Conservation (phyloP, 305 asterid genomes). For the Fraxinus velutina region DNA sequence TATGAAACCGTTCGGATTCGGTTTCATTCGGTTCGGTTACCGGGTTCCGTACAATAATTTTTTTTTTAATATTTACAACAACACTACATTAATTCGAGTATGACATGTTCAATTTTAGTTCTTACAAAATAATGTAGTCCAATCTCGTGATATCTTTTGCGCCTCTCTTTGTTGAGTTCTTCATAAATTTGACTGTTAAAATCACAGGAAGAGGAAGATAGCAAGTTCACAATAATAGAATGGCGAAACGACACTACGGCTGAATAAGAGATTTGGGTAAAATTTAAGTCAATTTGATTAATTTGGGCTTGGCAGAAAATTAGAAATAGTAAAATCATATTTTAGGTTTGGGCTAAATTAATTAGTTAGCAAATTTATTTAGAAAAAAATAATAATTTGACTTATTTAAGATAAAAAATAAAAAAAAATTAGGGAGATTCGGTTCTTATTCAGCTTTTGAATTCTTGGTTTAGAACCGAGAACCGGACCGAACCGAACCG, state of each 20-base stretch:
- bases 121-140: neutral
- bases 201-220: neutral
- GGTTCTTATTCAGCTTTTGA: neutral
- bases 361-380: neutral
- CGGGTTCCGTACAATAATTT: neutral
- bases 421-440: neutral
- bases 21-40: neutral
- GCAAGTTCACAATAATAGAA: neutral
- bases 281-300: neutral
- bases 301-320: neutral
- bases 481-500: too few relatives aligned
- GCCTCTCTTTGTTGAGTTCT: neutral
- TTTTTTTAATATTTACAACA: too few relatives aligned
- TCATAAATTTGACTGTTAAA: neutral
- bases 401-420: too few relatives aligned
- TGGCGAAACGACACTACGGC: neutral
- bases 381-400: too few relatives aligned
- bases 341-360: too few relatives aligned
- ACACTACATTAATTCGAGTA: neutral
- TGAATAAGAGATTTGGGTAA: neutral
- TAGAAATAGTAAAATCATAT: neutral
- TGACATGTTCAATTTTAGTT: neutral
- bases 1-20: neutral
- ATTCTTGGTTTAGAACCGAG: neutral
- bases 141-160: neutral